These are phyloP conservation scores for Emericellopsis terricola DNA, from an alignment of 495 filamentous ascomycete genomes.

Conservation along the genomic window DNA sequence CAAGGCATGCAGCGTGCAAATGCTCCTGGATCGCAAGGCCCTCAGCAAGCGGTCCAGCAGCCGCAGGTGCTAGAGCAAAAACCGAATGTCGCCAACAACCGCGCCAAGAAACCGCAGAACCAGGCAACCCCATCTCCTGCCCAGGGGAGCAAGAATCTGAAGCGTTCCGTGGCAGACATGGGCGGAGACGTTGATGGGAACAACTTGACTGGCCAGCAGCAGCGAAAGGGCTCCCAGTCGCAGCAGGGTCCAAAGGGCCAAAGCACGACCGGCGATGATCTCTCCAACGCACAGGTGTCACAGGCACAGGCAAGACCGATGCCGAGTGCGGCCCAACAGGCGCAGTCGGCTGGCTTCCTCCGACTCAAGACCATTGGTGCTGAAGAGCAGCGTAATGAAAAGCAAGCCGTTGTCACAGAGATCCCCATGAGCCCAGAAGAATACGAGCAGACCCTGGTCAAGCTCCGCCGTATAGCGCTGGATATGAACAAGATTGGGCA, in stretches of 20 bases:
- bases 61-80: neutral
- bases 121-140: constrained; percentile 8
- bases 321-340: constrained; percentile 9
- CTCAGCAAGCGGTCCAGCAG: constrained; percentile 6
- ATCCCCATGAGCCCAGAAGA: constrained; percentile 21
- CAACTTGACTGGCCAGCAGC: constrained; percentile 31
- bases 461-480: constrained; percentile 11
- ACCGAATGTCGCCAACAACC: neutral
- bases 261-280: constrained; percentile 27
- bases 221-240: constrained; percentile 7
- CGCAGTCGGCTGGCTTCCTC: constrained; percentile 8
- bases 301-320: constrained; percentile 23
- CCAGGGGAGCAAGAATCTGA: constrained; percentile 17
- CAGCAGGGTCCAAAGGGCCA: constrained; percentile 3
- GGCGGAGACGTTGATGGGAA: too few relatives aligned
- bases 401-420: constrained; percentile 12
- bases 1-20: too few relatives aligned
- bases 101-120: constrained; percentile 3
- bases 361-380: constrained; percentile 14
- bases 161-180: constrained; percentile 29
- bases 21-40: too few relatives aligned
- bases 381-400: constrained; percentile 11
- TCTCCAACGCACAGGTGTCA: constrained; percentile 31
- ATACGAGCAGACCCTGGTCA: constrained; percentile 13
- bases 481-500: constrained; percentile 19